Percentiles rank a stretch among this genome's conserved stretches.
Evolutionary conservation across 805 yeast species (phyloP).

Genomic region (Blastobotrys mokoenaii): DNA sequence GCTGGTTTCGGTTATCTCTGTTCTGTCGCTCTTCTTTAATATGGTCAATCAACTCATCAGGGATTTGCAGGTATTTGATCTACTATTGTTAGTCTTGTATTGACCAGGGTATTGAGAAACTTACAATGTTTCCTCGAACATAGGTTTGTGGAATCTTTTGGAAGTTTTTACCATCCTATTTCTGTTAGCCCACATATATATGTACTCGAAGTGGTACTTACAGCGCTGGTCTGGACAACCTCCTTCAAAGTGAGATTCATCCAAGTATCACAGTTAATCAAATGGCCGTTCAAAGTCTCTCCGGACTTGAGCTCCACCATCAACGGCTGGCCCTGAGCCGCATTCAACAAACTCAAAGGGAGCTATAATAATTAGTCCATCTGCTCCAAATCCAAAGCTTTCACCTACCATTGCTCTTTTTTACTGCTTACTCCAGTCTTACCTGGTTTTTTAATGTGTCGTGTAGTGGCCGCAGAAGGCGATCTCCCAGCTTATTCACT

Average conservation of each 20-base stretch:
- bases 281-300: conserved; percentile 75
- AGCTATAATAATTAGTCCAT: conserved; percentile 38
- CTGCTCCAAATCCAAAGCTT: not conserved
- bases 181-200: not conserved
- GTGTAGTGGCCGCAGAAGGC: too few relatives aligned
- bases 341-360: conserved; percentile 82
- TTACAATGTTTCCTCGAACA: conserved; percentile 74
- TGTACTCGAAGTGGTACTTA: conserved; percentile 8
- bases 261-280: conserved; percentile 85
- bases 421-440: not conserved
- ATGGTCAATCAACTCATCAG: conserved; percentile 30
- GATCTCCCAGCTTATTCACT: too few relatives aligned
- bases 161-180: conserved; percentile 48
- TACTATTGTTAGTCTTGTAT: conserved; percentile 12
- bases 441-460: too few relatives aligned
- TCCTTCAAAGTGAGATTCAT: conserved; percentile 85
- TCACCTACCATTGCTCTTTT: not conserved
- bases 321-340: conserved; percentile 82
- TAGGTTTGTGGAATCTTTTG: conserved; percentile 64
- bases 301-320: conserved; percentile 88
- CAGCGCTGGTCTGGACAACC: conserved; percentile 44
- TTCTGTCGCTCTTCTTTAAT: conserved; percentile 32
- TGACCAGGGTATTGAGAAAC: conserved; percentile 10
- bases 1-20: conserved; percentile 25
- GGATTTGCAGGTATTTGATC: conserved; percentile 35